Conservation (phyloP, 257 asterid species). For the Solanum lignicaule region DNA sequence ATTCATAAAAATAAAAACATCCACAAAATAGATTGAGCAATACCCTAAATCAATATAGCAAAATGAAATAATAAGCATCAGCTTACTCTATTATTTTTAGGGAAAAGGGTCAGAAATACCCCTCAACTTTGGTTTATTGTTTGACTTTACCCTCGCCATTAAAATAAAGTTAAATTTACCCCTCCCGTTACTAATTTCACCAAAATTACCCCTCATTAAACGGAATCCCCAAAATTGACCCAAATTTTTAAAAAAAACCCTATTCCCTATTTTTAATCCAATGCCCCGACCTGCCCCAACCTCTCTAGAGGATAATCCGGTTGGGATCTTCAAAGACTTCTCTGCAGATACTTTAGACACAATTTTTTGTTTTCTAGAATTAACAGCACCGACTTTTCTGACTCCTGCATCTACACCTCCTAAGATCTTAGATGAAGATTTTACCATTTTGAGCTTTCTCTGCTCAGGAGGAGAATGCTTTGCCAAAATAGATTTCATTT, state of each 20-base stretch:
- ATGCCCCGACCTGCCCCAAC: too few relatives aligned
- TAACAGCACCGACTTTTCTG: constrained; percentile 8
- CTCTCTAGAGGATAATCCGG: not conserved
- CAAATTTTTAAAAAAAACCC: too few relatives aligned
- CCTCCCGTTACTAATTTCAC: too few relatives aligned
- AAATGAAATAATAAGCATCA: not conserved
- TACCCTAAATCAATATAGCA: not conserved
- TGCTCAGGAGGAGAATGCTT: constrained; percentile 11
- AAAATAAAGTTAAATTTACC: too few relatives aligned
- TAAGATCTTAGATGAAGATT: not conserved
- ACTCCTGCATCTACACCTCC: constrained; percentile 21
- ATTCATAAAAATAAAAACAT: not conserved
- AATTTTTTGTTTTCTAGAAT: constrained; percentile 10
- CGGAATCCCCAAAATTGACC: too few relatives aligned
- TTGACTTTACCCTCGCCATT: too few relatives aligned
- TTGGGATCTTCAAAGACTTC: constrained; percentile 15
- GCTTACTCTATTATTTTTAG: too few relatives aligned
- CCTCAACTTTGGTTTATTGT: too few relatives aligned
- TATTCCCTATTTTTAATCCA: too few relatives aligned
- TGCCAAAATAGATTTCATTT: constrained; percentile 8
- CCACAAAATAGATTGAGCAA: not conserved
- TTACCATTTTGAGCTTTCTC: constrained; percentile 16
- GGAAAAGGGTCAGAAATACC: too few relatives aligned
- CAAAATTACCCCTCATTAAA: too few relatives aligned
- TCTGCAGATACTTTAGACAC: constrained; percentile 22